Evolutionary conservation across 2,329 filamentous ascomycete species (phyloP).

Genomic region (Juglanconis sp.): DNA sequence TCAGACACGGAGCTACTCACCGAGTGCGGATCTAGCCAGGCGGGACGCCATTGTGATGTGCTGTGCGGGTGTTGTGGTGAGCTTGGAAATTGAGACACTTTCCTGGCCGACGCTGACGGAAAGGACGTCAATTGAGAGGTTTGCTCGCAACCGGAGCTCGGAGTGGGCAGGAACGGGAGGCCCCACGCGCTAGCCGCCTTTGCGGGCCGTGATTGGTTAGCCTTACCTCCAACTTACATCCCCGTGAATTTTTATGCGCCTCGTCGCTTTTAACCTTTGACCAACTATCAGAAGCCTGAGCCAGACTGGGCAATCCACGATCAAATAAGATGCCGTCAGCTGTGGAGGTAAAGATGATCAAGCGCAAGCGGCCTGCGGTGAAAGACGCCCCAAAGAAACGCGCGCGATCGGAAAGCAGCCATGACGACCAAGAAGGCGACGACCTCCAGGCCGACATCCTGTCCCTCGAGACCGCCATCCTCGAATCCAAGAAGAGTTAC

Average conservation of each 20-base stretch:
- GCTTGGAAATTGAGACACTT: conserved; percentile 18
- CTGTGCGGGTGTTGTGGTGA: conserved; percentile 39
- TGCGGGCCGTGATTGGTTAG: conserved; percentile 1
- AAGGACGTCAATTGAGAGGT: conserved; percentile 10
- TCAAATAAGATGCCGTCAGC: conserved; percentile 28
- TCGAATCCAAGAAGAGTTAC: conserved; percentile 85
- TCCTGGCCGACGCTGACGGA: conserved; percentile 13
- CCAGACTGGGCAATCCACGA: background rate
- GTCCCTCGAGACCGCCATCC: conserved; percentile 73
- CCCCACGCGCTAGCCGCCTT: background rate
- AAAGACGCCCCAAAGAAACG: conserved; percentile 49
- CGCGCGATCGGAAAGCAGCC: conserved; percentile 44
- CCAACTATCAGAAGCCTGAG: background rate
- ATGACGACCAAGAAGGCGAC: conserved; percentile 43
- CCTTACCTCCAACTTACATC: background rate
- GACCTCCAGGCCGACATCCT: conserved; percentile 65
- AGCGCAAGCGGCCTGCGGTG: conserved; percentile 50
- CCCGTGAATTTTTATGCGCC: background rate
- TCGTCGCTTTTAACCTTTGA: background rate
- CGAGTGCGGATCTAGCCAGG: conserved; percentile 90
- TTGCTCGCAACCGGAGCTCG: conserved; percentile 6
- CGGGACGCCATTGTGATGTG: conserved; percentile 91
- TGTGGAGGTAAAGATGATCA: conserved; percentile 30
- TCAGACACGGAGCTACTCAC: conserved; percentile 56
- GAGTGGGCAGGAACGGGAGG: background rate